Percentiles rank a stretch among this genome's conserved stretches.
These are phyloP conservation scores for Remersonia thermophila DNA, from an alignment of 2,329 filamentous ascomycete species.

Conservation along the genomic window DNA sequence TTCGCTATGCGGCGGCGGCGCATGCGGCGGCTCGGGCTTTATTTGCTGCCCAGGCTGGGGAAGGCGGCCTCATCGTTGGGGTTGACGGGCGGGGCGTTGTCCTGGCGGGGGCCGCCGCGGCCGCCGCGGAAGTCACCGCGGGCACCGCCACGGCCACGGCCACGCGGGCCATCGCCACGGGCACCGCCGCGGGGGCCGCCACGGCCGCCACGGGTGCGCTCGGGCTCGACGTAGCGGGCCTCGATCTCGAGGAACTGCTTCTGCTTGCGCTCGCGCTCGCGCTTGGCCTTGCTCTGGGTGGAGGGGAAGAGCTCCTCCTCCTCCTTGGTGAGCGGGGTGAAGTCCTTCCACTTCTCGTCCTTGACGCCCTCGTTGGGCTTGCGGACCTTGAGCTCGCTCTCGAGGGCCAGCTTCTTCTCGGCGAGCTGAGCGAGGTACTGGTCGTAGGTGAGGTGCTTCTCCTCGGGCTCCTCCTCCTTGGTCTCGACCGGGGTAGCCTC, in stretches of 20 bases:
- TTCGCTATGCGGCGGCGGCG: no score
- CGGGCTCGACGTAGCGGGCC: constrained; percentile 64
- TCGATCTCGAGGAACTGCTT: constrained; percentile 87
- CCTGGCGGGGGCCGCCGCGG: constrained; percentile 32
- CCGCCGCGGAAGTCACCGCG: constrained; percentile 33
- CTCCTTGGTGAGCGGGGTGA: constrained; percentile 58
- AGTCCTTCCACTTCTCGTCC: constrained; percentile 77
- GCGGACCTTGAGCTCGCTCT: constrained; percentile 59
- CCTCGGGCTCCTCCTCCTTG: constrained; percentile 20
- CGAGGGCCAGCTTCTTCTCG: constrained; percentile 40
- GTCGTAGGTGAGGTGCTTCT: constrained; percentile 74
- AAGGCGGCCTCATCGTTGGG: constrained; percentile 46
- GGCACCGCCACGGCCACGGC: constrained; percentile 34
- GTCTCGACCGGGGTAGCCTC: constrained; percentile 25
- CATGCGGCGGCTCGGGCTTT: no score
- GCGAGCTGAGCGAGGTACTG: constrained; percentile 68
- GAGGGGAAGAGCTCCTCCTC: constrained; percentile 68
- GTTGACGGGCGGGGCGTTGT: constrained; percentile 36
- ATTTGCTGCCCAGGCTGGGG: constrained; percentile 45
- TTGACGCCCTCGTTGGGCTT: constrained; percentile 87
- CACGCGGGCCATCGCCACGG: constrained; percentile 37
- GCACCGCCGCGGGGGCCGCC: constrained; percentile 39
- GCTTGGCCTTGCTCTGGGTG: constrained; percentile 63
- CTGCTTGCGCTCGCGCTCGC: constrained; percentile 81
- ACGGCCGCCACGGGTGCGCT: constrained; percentile 44